Base-by-base conservation (phyloP, 2,329 filamentous ascomycete species). In the Alternaria viburni region DNA sequence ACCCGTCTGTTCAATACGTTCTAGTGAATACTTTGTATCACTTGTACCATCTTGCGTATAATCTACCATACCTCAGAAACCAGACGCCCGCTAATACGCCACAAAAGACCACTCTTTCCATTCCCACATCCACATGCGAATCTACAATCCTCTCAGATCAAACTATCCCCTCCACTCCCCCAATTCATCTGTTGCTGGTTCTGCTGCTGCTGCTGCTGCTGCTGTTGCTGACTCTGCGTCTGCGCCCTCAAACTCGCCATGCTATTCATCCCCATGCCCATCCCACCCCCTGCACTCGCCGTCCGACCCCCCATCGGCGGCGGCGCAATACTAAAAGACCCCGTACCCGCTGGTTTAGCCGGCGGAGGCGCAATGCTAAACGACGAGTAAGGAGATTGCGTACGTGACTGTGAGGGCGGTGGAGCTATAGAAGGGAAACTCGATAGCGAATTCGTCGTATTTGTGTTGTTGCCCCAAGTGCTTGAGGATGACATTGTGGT, bases 361-460 rank as follows among this genome's bases (percentile, higher is more conserved):
- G 79, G 77, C 6, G 80, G 78, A n/a, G 80, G 79, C n/a, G 78
- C 74, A 44, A 81, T 81, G 41, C 74, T 74, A 51, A 80, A 80
- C 2, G 74, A 67, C 13, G 79, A 77, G 36, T 77, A 80, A 5
- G 76, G 74, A 17, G 68, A 70, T 25, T 76, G 67, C 21, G 61
- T 46, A 28, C 69, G 67, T 15, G 66, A 28, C 17, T 72, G 71
- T 19, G 69, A 58, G 6, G 67, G 69, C 17, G 64, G 86, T 75
- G 15, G 84, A 79, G 86, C 86, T 87, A 78, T 87, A 83, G 60
- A 88, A 84, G 59, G 87, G 64, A 79, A 81, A 15, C 83, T 82
- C 0, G 83, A 79, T 6, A 74, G 64, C 5, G 64, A 62, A 54
- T 63, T 68, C 46, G 73, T 43, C 41, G 36, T 47, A 25, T 50